A percentile compares a stretch with the other conserved stretches of the same genome.
phyloP scores from a whole-genome alignment of 225 moss, liverwort and hornwort species.

The Neckera pumila region DNA sequence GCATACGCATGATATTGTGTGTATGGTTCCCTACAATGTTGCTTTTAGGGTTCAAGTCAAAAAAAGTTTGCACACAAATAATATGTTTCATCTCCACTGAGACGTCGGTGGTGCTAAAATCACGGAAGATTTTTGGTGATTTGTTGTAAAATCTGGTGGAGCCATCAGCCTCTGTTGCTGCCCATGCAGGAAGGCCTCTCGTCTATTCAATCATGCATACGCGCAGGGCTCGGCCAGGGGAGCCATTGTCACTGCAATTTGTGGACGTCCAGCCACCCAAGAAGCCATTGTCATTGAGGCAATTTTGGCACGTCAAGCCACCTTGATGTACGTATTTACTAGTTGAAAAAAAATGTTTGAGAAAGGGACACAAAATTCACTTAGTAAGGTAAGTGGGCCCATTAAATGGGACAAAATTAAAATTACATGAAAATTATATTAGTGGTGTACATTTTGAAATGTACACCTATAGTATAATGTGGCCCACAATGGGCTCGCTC shows the following conservation, averaged over 20 bases:
- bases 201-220: not conserved
- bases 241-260: not conserved
- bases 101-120: not conserved
- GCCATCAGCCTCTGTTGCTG: not conserved
- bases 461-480: not conserved
- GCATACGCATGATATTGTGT: not conserved
- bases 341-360: not conserved
- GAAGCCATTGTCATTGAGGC: not conserved
- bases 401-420: too few species aligned
- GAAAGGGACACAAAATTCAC: not conserved
- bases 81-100: too few species aligned
- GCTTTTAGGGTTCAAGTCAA: not conserved
- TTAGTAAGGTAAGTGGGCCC: not conserved
- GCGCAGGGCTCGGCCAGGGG: not conserved
- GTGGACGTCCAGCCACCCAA: not conserved
- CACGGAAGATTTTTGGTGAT: not conserved
- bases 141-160: not conserved
- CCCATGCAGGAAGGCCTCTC: not conserved
- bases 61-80: too few species aligned
- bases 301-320: not conserved
- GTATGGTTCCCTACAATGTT: too few species aligned
- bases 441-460: not conserved
- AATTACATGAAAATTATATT: not conserved
- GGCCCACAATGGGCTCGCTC: rapidly evolving
- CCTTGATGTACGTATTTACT: not conserved